Conservation (phyloP, 257 asterid species). For the Primulina eburnea region DNA sequence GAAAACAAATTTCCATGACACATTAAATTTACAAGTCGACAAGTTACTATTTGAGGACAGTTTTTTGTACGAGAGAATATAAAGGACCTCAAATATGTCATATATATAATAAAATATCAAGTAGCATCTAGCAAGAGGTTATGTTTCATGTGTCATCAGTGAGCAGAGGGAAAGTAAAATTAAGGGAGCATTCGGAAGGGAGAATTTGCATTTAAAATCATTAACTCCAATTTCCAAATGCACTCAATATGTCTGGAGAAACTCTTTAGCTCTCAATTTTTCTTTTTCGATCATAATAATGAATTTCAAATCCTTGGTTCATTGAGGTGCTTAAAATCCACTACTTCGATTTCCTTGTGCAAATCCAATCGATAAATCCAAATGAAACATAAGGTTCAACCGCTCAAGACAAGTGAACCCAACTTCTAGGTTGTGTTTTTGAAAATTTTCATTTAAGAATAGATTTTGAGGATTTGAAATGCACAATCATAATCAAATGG, state of each 20-base stretch:
- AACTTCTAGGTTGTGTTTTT: background rate
- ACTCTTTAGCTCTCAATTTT: background rate
- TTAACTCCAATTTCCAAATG: background rate
- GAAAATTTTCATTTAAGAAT: no score
- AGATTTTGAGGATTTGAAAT: background rate
- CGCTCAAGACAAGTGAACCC: background rate
- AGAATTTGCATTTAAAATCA: background rate
- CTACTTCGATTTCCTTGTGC: background rate
- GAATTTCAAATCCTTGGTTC: background rate
- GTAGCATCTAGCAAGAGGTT: background rate
- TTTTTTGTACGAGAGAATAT: background rate
- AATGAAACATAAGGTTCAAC: background rate
- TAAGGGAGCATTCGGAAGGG: background rate
- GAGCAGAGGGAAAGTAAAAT: background rate
- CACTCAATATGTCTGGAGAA: no score
- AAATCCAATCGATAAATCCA: background rate
- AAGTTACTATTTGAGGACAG: background rate
- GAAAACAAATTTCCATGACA: constrained; percentile 1
- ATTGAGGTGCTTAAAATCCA: background rate
- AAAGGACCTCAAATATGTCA: constrained; percentile 10
- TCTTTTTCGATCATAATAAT: background rate
- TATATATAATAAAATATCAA: constrained; percentile 2
- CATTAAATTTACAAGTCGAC: constrained; percentile 10
- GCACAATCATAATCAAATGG: background rate
- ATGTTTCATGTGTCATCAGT: background rate